Percentiles rank a stretch among this genome's conserved stretches.
Conservation (phyloP, 352 stramenopile species). For the Globisporangium spinosum region DNA sequence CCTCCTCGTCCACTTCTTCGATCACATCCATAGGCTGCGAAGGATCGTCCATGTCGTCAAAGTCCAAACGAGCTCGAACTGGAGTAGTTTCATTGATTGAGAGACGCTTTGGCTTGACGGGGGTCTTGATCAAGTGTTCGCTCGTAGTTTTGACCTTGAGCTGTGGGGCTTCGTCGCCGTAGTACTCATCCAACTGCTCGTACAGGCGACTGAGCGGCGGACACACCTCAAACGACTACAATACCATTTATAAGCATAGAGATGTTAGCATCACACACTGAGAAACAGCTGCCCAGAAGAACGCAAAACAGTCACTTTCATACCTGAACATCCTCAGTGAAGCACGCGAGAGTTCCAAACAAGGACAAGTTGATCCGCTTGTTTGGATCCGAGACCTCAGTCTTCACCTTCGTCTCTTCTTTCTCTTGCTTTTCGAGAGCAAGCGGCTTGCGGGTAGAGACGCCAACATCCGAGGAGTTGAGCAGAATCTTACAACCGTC, state of each 20-base stretch:
- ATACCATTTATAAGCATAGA: neutral
- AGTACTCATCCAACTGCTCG: slow-evolving; percentile 66
- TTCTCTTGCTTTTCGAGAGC: slow-evolving; percentile 14
- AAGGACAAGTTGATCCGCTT: slow-evolving; percentile 45
- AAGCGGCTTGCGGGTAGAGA: slow-evolving; percentile 48
- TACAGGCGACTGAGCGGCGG: slow-evolving; percentile 69
- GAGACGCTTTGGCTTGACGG: slow-evolving; percentile 32
- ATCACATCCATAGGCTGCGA: slow-evolving; percentile 20
- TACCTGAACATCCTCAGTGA: slow-evolving; percentile 56
- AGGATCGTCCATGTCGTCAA: slow-evolving; percentile 18
- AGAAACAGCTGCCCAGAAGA: neutral
- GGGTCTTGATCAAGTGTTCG: slow-evolving; percentile 55
- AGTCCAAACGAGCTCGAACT: slow-evolving; percentile 18
- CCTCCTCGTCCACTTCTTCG: slow-evolving; percentile 29
- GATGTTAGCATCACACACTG: neutral
- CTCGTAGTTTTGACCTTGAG: slow-evolving; percentile 57
- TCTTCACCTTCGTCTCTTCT: slow-evolving; percentile 20
- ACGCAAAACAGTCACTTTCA: neutral
- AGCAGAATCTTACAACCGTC: slow-evolving; percentile 85
- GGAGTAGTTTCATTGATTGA: slow-evolving; percentile 2
- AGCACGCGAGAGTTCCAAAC: slow-evolving; percentile 48
- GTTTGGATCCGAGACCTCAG: slow-evolving; percentile 18
- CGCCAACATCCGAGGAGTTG: slow-evolving; percentile 69
- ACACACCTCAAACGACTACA: slow-evolving; percentile 49
- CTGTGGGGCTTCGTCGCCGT: slow-evolving; percentile 40